Base-by-base conservation (phyloP, 257 asterid genomes). In the Fraxinus americana region DNA sequence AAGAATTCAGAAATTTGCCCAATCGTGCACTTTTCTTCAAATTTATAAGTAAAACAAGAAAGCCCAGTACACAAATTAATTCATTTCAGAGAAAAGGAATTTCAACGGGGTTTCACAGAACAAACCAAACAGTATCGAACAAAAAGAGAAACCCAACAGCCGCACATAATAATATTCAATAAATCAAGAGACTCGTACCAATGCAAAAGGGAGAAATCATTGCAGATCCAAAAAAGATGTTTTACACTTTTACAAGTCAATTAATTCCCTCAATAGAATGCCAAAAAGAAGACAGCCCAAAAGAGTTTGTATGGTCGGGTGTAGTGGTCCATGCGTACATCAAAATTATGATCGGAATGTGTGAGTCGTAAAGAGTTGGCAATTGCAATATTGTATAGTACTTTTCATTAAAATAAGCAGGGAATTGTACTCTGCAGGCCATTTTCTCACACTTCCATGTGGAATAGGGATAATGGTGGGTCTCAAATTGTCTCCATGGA, bases 401-500 rank as follows among this genome's bases (percentile, higher is more conserved):
- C 45, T 25, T 27, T 38, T 7, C 48, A 41, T 75, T 45, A 59
- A 57, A 5, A 45, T 61, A 32, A 82, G 67, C 32, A 83, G 76
- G 57, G 67, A 59, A 59, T 59, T 59, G 67, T 67, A 65, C 29
- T 5, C 45, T 82, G 80, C 80, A 78, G 85, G 78, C 75, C 54
- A 59, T 82, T 71, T 54, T 23, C 80, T 81, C 85, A 82, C 78
- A 21, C 69, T 76, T 73, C 88, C 96, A 90, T 89, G 94, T 90
- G 96, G 85, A 76, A 79, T 70, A 82, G 74, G 87, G 74, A 80
- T 52, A 67, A 14, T 81, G 75, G 87, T 88, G 92, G 93, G 90
- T 82, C 89, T 85, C 70, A 73, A 72, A n/a, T 50, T 86, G 88
- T 82, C 89, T 83, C 91, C 82, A 79, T 80, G 72, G 38, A 75